These are phyloP conservation scores for Phytophthora syringae DNA, from an alignment of 352 stramenopile genomes.

Conservation along the genomic window DNA sequence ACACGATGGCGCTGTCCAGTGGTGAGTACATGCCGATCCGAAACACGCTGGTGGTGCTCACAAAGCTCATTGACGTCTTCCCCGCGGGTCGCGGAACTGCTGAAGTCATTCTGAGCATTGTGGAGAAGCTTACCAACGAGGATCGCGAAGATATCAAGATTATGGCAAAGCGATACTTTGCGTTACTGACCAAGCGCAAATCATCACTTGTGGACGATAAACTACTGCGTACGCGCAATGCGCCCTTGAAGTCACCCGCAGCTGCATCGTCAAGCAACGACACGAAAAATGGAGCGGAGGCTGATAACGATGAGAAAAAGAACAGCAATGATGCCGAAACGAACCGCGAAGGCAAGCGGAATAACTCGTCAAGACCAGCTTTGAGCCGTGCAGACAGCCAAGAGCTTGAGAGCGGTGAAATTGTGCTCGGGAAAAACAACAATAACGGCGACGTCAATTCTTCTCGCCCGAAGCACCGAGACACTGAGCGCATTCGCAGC, in stretches of 20 bases:
- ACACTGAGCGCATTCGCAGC: conserved; percentile 24
- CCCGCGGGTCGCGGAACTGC: conserved; percentile 64
- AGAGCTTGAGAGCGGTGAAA: conserved; percentile 65
- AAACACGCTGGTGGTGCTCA: conserved; percentile 88
- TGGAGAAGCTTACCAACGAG: conserved; percentile 78
- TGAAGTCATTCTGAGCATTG: conserved; percentile 66
- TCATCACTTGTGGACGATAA: conserved; percentile 70
- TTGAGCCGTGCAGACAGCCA: conserved; percentile 34
- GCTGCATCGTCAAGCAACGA: conserved; percentile 13
- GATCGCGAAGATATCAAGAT: conserved; percentile 91
- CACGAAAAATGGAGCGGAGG: conserved; percentile 30
- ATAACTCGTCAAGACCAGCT: conserved; percentile 20
- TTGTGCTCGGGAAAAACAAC: conserved; percentile 40
- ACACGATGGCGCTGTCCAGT: conserved; percentile 61
- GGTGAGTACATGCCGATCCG: conserved; percentile 87
- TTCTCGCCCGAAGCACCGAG: conserved; percentile 23
- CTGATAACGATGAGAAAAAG: conserved; percentile 28
- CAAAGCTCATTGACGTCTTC: conserved; percentile 90
- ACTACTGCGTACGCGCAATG: conserved; percentile 40
- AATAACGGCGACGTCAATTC: conserved; percentile 17
- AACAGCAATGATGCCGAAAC: conserved; percentile 32
- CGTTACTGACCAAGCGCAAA: conserved; percentile 82
- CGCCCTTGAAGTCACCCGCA: conserved; percentile 19
- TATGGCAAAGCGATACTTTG: conserved; percentile 89
- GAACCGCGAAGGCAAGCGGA: conserved; percentile 20